These are phyloP conservation scores for Thalia dealbata DNA, from an alignment of 176 grass and related monocot species.

Conservation along the genomic window DNA sequence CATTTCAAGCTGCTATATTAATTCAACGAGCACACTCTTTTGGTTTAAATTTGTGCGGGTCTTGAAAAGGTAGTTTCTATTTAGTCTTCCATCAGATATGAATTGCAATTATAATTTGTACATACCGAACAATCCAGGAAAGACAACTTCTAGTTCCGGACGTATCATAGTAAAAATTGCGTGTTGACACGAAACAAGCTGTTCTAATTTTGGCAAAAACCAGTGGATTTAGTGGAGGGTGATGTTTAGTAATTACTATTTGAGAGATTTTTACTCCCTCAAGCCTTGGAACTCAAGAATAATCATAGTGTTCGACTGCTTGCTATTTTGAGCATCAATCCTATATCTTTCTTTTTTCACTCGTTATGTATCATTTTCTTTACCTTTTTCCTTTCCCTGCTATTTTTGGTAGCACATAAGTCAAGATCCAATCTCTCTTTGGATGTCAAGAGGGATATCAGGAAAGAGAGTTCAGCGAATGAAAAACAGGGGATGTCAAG, in stretches of 20 bases:
- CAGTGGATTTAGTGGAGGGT: neutral
- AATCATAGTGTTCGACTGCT: neutral
- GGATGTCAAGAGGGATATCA: slow-evolving; percentile 1
- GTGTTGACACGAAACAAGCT: neutral
- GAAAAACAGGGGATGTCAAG: slow-evolving; percentile 12
- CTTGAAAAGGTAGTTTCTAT: too few species aligned
- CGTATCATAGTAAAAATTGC: neutral
- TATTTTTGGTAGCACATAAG: neutral
- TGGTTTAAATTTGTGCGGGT: too few species aligned
- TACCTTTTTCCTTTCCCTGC: neutral
- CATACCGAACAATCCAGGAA: neutral
- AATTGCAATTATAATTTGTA: neutral
- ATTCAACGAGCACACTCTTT: too few species aligned
- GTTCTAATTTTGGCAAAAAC: neutral
- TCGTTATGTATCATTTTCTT: neutral
- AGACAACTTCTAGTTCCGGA: neutral
- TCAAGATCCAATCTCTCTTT: slow-evolving; percentile 7
- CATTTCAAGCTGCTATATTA: too few species aligned
- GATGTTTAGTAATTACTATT: neutral
- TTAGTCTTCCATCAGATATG: too few species aligned
- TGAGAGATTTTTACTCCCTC: neutral
- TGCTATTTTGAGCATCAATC: neutral
- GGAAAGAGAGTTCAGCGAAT: neutral
- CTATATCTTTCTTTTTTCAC: neutral
- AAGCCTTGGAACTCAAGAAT: neutral